A percentile compares a stretch with the other conserved stretches of the same genome.
Evolutionary conservation across 2,329 filamentous ascomycete genomes (phyloP).

Genomic region (Akanthomyces lecanii): DNA sequence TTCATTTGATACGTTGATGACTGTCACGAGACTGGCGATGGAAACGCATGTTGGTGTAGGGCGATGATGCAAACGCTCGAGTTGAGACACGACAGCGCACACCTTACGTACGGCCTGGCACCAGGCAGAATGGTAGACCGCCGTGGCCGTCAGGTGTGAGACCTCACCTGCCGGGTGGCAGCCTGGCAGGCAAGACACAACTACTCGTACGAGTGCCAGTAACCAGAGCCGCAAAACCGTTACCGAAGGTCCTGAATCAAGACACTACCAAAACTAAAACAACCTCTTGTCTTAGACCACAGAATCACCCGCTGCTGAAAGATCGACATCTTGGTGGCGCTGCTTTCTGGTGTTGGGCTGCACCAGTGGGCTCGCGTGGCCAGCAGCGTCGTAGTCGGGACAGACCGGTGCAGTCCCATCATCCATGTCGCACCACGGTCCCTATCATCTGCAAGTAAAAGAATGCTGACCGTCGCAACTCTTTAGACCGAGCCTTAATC

Average conservation of each 20-base stretch:
- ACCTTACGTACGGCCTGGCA: too few species aligned
- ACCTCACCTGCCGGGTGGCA: slow-evolving; percentile 4
- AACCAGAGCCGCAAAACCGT: neutral
- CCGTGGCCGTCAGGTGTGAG: neutral
- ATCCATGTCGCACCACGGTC: neutral
- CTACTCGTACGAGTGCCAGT: neutral
- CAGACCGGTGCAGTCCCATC: slow-evolving; percentile 3
- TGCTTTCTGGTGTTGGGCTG: slow-evolving; percentile 1
- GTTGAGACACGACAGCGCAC: neutral
- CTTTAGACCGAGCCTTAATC: neutral
- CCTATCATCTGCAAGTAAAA: neutral
- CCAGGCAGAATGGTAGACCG: slow-evolving; percentile 3
- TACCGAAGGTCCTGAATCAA: neutral
- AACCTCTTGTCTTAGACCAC: slow-evolving; percentile 8
- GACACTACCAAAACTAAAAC: slow-evolving; percentile 3
- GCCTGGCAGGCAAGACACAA: neutral
- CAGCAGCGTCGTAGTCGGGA: slow-evolving; percentile 10
- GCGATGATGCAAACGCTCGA: slow-evolving; percentile 2
- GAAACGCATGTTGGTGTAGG: neutral
- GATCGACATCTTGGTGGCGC: slow-evolving; percentile 11
- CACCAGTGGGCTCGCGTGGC: neutral
- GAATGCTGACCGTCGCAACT: neutral
- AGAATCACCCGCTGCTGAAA: slow-evolving; percentile 9
- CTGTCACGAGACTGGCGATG: slow-evolving; percentile 3
- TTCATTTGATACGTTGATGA: neutral